Conservation (phyloP, 495 filamentous ascomycete genomes). For the Penicillium alfredii region DNA sequence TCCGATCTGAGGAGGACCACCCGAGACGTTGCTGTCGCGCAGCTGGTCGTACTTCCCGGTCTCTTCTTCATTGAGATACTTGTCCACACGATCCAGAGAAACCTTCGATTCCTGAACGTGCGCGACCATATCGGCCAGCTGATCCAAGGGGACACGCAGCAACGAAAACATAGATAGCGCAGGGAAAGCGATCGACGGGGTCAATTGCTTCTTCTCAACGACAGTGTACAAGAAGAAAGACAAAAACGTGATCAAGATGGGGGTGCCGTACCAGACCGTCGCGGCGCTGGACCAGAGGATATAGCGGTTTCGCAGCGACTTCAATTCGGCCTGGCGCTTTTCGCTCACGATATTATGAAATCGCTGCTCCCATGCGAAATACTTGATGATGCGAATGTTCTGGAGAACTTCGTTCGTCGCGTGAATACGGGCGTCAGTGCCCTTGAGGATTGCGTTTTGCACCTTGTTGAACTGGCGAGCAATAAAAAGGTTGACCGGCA, state of each 20-base stretch:
- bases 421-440: conserved; percentile 94
- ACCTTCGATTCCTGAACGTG: conserved; percentile 98
- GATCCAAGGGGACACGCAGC: conserved; percentile 90
- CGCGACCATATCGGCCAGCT: conserved; percentile 97
- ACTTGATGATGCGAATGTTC: conserved; percentile 99
- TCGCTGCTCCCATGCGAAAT: conserved; percentile 96
- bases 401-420: conserved; percentile 95
- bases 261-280: conserved; percentile 93
- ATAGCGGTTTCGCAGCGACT: conserved; percentile 71
- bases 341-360: conserved; percentile 84
- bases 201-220: conserved; percentile 80
- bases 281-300: conserved; percentile 88
- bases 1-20: conserved; percentile 63
- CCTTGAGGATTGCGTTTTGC: conserved; percentile 86
- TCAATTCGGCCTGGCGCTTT: conserved; percentile 74
- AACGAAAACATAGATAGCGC: conserved; percentile 93
- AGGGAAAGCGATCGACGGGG: conserved; percentile 93
- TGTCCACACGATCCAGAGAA: conserved; percentile 92
- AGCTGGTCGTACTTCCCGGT: conserved; percentile 95
- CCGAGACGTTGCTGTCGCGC: conserved; percentile 54
- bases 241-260: conserved; percentile 90
- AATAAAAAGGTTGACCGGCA: conserved; percentile 84
- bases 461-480: conserved; percentile 75
- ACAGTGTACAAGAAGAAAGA: conserved; percentile 91
- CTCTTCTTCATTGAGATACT: conserved; percentile 90